These are phyloP conservation scores for Atkinsonella hypoxylon DNA, from an alignment of 2,329 filamentous ascomycete species.

Conservation along the genomic window DNA sequence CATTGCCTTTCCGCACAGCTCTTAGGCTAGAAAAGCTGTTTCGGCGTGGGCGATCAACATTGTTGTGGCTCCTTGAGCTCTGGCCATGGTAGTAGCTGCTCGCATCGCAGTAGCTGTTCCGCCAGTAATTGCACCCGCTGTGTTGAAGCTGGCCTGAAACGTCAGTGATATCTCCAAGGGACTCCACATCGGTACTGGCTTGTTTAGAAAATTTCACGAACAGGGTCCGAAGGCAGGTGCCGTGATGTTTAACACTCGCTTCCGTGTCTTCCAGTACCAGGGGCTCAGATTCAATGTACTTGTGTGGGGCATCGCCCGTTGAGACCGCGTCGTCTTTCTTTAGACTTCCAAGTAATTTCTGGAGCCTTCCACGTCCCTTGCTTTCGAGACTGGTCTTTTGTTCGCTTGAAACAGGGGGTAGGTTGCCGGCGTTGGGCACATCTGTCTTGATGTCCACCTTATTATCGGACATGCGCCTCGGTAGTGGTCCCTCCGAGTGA, in stretches of 20 bases:
- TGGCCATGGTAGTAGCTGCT: neutral
- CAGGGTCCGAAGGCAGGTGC: slow-evolving; percentile 20
- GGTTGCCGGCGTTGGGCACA: neutral
- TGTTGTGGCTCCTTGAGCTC: slow-evolving; percentile 3
- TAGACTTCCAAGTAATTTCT: neutral
- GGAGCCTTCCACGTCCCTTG: slow-evolving; percentile 9
- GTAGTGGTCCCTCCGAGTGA: neutral
- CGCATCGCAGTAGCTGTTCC: neutral
- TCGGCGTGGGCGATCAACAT: neutral
- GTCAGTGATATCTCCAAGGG: slow-evolving; percentile 35
- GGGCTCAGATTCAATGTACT: slow-evolving; percentile 16
- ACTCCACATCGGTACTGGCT: slow-evolving; percentile 32
- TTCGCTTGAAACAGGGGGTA: neutral
- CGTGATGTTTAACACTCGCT: slow-evolving; percentile 23
- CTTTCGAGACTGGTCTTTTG: neutral
- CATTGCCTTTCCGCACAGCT: neutral
- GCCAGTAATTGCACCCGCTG: slow-evolving; percentile 3
- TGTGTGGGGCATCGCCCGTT: slow-evolving; percentile 3
- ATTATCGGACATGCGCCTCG: neutral
- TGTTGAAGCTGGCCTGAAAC: slow-evolving; percentile 29
- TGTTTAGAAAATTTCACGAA: slow-evolving; percentile 26
- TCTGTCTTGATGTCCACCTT: neutral
- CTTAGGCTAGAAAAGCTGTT: neutral
- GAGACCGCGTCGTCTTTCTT: neutral
- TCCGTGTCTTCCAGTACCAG: slow-evolving; percentile 24